Percentiles rank a stretch among this genome's conserved stretches.
Evolutionary conservation across 768 basidiomycete species (phyloP).

Genomic region (Crucibulum laeve): DNA sequence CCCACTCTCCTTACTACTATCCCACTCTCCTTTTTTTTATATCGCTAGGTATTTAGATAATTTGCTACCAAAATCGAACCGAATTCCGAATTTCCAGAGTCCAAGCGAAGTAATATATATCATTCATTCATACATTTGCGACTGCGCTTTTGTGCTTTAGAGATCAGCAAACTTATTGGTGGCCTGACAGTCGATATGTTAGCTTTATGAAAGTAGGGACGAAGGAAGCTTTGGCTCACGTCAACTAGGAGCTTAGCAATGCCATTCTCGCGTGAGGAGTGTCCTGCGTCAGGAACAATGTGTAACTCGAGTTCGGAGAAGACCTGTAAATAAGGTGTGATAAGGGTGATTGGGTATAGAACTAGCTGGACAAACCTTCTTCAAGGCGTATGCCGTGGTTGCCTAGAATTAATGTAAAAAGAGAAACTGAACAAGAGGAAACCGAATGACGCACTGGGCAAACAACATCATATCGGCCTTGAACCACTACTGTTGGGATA

Average conservation of each 20-base stretch:
- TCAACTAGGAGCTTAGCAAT: constrained; percentile 68
- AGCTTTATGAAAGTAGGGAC: background rate
- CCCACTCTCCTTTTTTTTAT: background rate
- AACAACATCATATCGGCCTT: constrained; percentile 87
- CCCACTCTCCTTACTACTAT: too few species aligned
- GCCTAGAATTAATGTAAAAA: constrained; percentile 34
- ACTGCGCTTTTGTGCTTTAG: too few species aligned
- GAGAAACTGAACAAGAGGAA: background rate
- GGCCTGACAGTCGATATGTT: constrained; percentile 1
- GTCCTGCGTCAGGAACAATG: constrained; percentile 84
- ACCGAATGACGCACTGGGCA: constrained; percentile 58
- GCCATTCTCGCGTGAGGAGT: constrained; percentile 74
- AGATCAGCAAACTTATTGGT: too few species aligned
- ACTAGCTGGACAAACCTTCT: constrained; percentile 40
- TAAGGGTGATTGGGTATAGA: background rate
- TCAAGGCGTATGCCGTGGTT: constrained; percentile 76
- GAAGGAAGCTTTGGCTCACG: constrained; percentile 26
- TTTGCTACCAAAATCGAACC: too few species aligned
- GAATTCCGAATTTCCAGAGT: too few species aligned
- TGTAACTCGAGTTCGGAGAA: constrained; percentile 78
- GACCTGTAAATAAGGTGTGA: constrained; percentile 25
- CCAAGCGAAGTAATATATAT: too few species aligned
- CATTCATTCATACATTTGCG: too few species aligned
- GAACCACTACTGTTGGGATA: constrained; percentile 78
- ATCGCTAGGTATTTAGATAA: constrained; percentile 4